phyloP scores from a whole-genome alignment of 73 alveolate genomes.

The Loxodes magnus region DNA sequence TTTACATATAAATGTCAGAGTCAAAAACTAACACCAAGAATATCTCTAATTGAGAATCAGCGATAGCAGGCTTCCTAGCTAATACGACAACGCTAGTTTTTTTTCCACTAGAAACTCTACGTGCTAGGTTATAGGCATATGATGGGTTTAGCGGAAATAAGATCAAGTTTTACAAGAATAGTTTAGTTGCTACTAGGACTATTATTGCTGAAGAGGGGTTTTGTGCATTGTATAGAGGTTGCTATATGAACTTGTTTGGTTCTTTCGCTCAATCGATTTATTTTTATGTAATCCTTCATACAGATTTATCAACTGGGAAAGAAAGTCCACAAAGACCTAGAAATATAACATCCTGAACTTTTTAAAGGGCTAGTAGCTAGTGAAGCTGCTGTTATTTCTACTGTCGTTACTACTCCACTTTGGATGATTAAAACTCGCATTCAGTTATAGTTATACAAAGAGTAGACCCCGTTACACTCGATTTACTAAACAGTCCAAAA shows the following conservation, averaged over 20 bases:
- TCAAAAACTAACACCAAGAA: too few species aligned
- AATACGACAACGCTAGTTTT: too few species aligned
- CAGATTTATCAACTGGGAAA: neutral
- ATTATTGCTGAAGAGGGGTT: neutral
- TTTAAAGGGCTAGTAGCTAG: neutral
- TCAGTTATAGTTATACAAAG: neutral
- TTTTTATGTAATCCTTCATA: too few species aligned
- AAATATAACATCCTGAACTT: neutral
- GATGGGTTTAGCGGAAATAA: too few species aligned
- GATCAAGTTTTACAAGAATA: too few species aligned
- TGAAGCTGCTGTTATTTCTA: slow-evolving; percentile 11
- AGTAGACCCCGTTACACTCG: slow-evolving; percentile 7
- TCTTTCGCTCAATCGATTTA: neutral
- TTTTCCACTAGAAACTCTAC: too few species aligned
- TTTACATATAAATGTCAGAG: too few species aligned
- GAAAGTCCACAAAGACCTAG: neutral
- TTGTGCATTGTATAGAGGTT: slow-evolving; percentile 1
- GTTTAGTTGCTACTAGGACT: too few species aligned
- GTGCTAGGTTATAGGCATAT: too few species aligned
- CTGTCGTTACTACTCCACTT: slow-evolving; percentile 2
- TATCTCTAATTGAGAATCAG: too few species aligned
- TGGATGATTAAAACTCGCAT: slow-evolving; percentile 12
- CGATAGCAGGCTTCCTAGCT: too few species aligned
- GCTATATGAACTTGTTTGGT: slow-evolving; percentile 2
- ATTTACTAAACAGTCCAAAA: neutral